Evolutionary conservation across 352 stramenopile species (phyloP).

Genomic region (Phytophthora palmivora): DNA sequence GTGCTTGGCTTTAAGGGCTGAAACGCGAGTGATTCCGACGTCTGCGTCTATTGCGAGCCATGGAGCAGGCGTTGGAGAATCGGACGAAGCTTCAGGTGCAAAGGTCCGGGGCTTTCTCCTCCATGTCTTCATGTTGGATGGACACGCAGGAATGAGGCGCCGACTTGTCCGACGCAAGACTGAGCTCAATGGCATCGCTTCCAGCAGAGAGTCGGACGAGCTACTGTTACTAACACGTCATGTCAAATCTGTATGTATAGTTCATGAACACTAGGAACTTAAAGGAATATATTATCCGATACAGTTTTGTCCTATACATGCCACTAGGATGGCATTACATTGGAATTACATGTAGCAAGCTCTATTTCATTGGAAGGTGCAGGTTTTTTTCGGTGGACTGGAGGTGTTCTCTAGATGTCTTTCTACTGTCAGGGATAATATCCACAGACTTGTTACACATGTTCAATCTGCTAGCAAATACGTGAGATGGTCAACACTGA

Average conservation of each 20-base stretch:
- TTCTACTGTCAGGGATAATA: background rate
- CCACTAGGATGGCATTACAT: too few relatives aligned
- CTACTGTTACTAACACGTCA: background rate
- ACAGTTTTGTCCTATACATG: too few relatives aligned
- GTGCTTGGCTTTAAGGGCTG: conserved; percentile 12
- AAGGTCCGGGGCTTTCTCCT: conserved; percentile 8
- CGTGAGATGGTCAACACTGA: background rate
- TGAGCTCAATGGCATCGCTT: conserved; percentile 16
- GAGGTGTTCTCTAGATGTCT: background rate
- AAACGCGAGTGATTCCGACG: conserved; percentile 57
- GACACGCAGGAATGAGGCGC: conserved; percentile 3
- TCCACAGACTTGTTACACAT: background rate
- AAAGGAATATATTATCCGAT: too few relatives aligned
- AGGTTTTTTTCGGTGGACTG: background rate
- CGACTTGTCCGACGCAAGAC: conserved; percentile 9
- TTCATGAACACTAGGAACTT: too few relatives aligned
- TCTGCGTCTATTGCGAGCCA: conserved; percentile 56
- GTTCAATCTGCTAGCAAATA: background rate
- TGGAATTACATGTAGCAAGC: too few relatives aligned
- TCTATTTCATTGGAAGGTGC: background rate
- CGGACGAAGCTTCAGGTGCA: background rate
- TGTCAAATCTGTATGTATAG: too few relatives aligned
- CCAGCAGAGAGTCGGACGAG: conserved; percentile 21
- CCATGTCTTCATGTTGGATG: conserved; percentile 28
- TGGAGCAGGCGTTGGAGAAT: background rate